A percentile compares a stretch with the other conserved stretches of the same genome.
These are phyloP conservation scores for Tolypocladium tropicale DNA, from an alignment of 2,329 filamentous ascomycete species.

Conservation along the genomic window DNA sequence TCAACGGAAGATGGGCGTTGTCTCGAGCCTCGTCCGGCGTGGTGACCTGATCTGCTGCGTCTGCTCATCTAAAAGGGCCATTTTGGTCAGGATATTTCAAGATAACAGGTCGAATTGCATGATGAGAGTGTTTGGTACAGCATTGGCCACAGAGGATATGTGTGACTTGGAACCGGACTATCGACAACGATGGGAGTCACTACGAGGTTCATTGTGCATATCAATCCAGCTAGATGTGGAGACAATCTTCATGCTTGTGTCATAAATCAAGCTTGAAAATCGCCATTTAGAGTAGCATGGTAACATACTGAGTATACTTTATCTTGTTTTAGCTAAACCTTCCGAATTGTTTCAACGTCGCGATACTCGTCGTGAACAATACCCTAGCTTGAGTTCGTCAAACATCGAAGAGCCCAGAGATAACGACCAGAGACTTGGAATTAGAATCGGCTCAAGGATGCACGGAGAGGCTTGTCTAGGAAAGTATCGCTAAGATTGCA, in stretches of 20 bases:
- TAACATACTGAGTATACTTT: too few species aligned
- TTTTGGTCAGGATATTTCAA: not conserved
- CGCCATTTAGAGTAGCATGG: too few species aligned
- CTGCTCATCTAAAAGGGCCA: not conserved
- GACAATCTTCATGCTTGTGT: not conserved
- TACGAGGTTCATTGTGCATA: accelerated
- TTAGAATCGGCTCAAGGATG: too few species aligned
- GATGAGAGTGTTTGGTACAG: not conserved
- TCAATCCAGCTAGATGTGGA: not conserved
- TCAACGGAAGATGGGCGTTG: not conserved
- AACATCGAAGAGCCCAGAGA: too few species aligned
- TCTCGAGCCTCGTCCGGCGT: not conserved
- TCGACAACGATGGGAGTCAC: not conserved
- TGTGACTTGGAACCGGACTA: not conserved
- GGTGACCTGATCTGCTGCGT: not conserved
- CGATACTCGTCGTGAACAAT: too few species aligned
- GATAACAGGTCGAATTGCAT: not conserved
- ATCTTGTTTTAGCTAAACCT: too few species aligned
- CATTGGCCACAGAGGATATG: not conserved
- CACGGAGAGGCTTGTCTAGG: too few species aligned
- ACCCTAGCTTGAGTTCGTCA: too few species aligned
- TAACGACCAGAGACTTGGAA: too few species aligned
- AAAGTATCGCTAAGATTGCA: too few species aligned
- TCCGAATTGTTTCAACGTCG: too few species aligned
- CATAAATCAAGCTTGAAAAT: not conserved